phyloP scores from a whole-genome alignment of 2,329 filamentous ascomycete species.

The Paramyrothecium sp. region DNA sequence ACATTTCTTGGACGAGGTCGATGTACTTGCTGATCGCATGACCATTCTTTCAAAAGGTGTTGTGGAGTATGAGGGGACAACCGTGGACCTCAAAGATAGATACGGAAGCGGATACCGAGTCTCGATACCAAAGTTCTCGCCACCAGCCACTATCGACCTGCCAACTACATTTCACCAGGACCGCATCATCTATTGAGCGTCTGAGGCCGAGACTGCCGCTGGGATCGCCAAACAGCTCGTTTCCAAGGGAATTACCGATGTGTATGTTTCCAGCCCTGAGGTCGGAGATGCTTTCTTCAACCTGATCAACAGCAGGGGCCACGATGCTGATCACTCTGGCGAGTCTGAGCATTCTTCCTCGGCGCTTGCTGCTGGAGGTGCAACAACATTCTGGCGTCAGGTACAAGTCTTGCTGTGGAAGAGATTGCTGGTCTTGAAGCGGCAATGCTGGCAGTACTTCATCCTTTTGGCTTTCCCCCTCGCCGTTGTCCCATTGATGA shows the following conservation, averaged over 20 bases:
- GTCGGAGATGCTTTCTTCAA: conserved; percentile 31
- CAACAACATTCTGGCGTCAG: conserved; percentile 41
- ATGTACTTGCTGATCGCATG: conserved; percentile 67
- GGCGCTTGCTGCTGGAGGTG: conserved; percentile 1
- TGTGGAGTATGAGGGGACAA: conserved; percentile 60
- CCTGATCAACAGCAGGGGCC: neutral
- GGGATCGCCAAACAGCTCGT: conserved; percentile 39
- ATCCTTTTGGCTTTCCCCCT: conserved; percentile 74
- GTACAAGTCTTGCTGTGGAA: conserved; percentile 71
- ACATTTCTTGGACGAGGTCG: conserved; percentile 70
- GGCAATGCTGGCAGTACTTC: conserved; percentile 73
- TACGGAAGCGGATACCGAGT: conserved; percentile 65
- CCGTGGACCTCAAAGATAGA: conserved; percentile 62
- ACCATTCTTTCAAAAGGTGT: conserved; percentile 63
- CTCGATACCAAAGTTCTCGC: conserved; percentile 27
- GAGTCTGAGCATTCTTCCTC: conserved; percentile 5
- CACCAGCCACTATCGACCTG: conserved; percentile 23
- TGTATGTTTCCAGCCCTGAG: conserved; percentile 26
- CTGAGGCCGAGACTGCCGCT: conserved; percentile 23
- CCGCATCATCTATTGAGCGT: conserved; percentile 54
- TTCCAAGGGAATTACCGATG: conserved; percentile 41
- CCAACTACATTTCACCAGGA: conserved; percentile 52
- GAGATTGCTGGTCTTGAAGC: conserved; percentile 67
- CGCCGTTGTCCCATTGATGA: conserved; percentile 60
- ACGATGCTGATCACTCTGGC: conserved; percentile 18